Evolutionary conservation across 768 basidiomycete species (phyloP).

Genomic region (Hericium rajendrae): DNA sequence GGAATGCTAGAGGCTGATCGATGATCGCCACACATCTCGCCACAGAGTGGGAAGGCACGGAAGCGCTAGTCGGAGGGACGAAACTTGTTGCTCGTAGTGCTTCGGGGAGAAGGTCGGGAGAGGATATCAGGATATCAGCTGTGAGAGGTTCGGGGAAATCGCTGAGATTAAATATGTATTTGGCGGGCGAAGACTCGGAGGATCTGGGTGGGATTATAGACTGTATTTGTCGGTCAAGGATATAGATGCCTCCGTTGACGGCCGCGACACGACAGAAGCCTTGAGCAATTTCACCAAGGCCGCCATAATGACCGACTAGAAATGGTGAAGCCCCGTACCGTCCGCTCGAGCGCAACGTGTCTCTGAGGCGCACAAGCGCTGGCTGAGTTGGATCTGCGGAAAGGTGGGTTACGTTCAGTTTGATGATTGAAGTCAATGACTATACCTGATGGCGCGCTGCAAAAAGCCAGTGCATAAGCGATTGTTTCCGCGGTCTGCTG

Average conservation of each 20-base stretch:
- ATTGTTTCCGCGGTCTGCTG: slow-evolving; percentile 50
- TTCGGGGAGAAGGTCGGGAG: slow-evolving; percentile 22
- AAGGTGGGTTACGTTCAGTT: background rate
- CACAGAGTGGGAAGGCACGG: slow-evolving; percentile 17
- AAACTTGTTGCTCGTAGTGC: background rate
- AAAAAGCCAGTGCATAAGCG: slow-evolving; percentile 73
- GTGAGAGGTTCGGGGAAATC: slow-evolving; percentile 52
- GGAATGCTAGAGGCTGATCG: slow-evolving; percentile 28
- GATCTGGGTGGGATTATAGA: slow-evolving; percentile 13
- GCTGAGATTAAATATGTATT: slow-evolving; percentile 41
- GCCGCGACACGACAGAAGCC: slow-evolving; percentile 86
- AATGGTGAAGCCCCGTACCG: slow-evolving; percentile 85
- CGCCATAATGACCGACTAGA: slow-evolving; percentile 92
- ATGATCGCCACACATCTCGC: slow-evolving; percentile 46
- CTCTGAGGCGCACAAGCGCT: slow-evolving; percentile 59
- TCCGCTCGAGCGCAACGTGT: slow-evolving; percentile 70
- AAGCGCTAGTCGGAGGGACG: background rate
- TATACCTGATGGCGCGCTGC: slow-evolving; percentile 47
- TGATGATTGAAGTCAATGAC: background rate
- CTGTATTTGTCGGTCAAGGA: slow-evolving; percentile 46
- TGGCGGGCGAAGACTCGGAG: background rate
- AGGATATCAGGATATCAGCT: slow-evolving; percentile 47
- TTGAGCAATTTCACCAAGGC: slow-evolving; percentile 85
- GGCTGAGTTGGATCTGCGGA: slow-evolving; percentile 53
- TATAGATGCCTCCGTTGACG: slow-evolving; percentile 67